Evolutionary conservation across 495 filamentous ascomycete genomes (phyloP).

Genomic region (Annulohypoxylon nitens): DNA sequence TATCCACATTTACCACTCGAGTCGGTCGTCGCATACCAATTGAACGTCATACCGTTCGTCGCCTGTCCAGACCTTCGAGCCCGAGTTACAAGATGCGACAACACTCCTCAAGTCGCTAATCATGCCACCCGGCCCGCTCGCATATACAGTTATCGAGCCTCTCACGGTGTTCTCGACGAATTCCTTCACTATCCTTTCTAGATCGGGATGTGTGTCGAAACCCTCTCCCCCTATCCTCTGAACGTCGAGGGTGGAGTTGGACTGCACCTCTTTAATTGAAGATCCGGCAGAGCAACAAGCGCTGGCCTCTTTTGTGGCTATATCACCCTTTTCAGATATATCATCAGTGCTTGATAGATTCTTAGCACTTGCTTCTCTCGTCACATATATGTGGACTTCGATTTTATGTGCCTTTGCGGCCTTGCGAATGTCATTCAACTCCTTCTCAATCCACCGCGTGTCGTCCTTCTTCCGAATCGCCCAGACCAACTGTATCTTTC

Average conservation of each 20-base stretch:
- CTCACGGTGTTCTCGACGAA: conserved; percentile 55
- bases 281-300: conserved; percentile 18
- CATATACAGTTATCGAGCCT: conserved; percentile 69
- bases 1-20: conserved; percentile 53
- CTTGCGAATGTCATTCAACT: conserved; percentile 63
- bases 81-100: conserved; percentile 67
- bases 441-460: conserved; percentile 67
- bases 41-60: conserved; percentile 68
- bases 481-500: conserved; percentile 71
- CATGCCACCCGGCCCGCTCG: conserved; percentile 72
- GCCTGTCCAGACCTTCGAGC: conserved; percentile 65
- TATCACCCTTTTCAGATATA: conserved; percentile 37
- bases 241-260: conserved; percentile 37
- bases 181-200: conserved; percentile 51
- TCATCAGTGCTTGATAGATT: conserved; percentile 45
- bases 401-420: conserved; percentile 57
- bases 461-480: conserved; percentile 67
- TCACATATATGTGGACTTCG: conserved; percentile 69
- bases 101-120: conserved; percentile 66
- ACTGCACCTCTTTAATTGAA: conserved; percentile 36
- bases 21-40: conserved; percentile 68
- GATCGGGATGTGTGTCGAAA: conserved; percentile 51
- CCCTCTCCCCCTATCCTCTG: conserved; percentile 43
- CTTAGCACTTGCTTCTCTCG: conserved; percentile 57
- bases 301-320: conserved; percentile 26